Conservation (phyloP, 345 rosid species). For the Citrus unshiu region DNA sequence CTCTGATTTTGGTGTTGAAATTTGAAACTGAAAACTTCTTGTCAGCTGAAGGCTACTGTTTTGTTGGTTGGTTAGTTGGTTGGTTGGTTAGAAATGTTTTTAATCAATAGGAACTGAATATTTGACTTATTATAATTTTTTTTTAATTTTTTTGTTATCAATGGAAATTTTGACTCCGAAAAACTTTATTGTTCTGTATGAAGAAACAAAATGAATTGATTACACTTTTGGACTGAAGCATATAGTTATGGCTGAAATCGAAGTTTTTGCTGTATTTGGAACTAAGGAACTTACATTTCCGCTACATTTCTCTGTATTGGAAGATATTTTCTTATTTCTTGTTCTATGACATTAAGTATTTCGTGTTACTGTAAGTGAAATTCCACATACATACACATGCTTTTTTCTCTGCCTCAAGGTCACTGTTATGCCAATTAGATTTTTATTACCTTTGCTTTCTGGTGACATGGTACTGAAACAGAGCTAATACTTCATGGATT, state of each 20-base stretch:
- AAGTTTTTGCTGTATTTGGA: background rate
- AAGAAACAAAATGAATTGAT: background rate
- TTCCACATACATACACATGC: no score
- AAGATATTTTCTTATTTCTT: background rate
- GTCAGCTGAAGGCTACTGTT: background rate
- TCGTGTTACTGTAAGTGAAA: background rate
- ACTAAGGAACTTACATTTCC: background rate
- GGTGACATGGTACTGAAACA: no score
- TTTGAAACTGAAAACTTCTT: background rate
- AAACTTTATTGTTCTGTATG: background rate
- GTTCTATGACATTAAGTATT: background rate
- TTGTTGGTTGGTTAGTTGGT: background rate
- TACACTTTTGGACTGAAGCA: background rate
- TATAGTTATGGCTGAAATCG: background rate
- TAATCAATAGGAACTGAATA: background rate
- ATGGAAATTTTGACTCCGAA: background rate
- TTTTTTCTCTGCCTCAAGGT: background rate
- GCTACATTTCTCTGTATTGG: no score
- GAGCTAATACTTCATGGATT: background rate
- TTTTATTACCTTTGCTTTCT: background rate
- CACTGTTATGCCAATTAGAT: background rate
- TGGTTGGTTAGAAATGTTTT: background rate
- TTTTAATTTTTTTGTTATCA: background rate
- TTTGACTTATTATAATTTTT: background rate
- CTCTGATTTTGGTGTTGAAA: background rate